Percentiles rank a stretch among this genome's conserved stretches.
Conservation (phyloP, 345 rosid genomes). For the Conringia planisiliqua region DNA sequence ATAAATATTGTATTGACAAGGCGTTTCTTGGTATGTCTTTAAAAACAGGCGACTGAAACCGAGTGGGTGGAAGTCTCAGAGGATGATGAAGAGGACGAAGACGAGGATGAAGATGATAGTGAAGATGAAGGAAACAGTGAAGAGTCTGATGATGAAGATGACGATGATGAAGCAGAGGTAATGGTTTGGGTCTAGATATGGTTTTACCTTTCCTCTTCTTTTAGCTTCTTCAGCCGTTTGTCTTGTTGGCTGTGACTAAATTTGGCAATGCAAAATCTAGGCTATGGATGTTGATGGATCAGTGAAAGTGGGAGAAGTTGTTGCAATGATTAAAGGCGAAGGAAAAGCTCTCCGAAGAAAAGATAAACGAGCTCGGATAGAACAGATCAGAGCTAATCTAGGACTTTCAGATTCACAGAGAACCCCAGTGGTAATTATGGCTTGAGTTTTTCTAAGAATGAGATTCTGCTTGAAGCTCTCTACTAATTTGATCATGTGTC, state of each 20-base stretch:
- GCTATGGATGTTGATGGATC: conserved; percentile 43
- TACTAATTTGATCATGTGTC: conserved; percentile 17
- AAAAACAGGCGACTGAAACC: conserved; percentile 71
- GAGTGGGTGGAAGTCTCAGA: conserved; percentile 93
- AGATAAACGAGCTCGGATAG: conserved; percentile 89
- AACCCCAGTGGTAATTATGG: conserved; percentile 65
- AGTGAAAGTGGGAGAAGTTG: conserved; percentile 71
- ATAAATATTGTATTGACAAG: not conserved
- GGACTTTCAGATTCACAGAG: conserved; percentile 97
- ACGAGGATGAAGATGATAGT: conserved; percentile 53
- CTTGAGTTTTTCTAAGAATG: not conserved
- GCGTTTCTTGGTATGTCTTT: not conserved
- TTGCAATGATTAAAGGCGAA: conserved; percentile 82
- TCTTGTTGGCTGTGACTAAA: conserved; percentile 2
- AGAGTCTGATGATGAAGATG: conserved; percentile 47
- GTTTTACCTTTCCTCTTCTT: not conserved
- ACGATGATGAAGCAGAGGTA: conserved; percentile 43
- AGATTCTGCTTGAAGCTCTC: not conserved
- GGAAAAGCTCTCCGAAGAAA: conserved; percentile 76
- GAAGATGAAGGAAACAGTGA: conserved; percentile 52
- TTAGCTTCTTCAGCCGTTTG: not conserved
- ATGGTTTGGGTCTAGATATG: not conserved
- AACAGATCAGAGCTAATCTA: conserved; percentile 89
- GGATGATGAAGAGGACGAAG: conserved; percentile 81
- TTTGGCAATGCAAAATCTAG: conserved; percentile 30